phyloP scores from a whole-genome alignment of 2,329 filamentous ascomycete species.

The Phaeosphaeria sp. region DNA sequence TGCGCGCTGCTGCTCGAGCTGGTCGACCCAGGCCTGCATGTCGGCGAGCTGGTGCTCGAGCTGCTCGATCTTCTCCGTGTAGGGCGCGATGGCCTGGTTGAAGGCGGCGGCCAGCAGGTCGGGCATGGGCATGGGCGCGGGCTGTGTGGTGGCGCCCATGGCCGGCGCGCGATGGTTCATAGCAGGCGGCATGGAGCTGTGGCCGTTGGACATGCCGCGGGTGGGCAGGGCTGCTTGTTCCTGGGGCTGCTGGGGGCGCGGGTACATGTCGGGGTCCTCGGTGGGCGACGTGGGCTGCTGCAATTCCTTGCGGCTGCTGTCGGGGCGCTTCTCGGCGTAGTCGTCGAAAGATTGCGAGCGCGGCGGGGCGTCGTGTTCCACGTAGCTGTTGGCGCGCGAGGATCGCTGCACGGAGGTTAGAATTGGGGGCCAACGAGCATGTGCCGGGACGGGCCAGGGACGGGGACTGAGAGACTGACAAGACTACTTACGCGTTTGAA shows the following conservation, averaged over 20 bases:
- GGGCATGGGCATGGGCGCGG: conserved; percentile 56
- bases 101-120: conserved; percentile 61
- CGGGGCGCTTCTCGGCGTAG: conserved; percentile 49
- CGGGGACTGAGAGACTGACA: too few species aligned
- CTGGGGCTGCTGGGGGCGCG: conserved; percentile 51
- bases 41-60: conserved; percentile 60
- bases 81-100: conserved; percentile 60
- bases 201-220: conserved; percentile 25
- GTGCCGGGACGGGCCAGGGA: background rate
- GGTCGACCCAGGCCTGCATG: conserved; percentile 57
- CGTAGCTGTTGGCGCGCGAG: conserved; percentile 56
- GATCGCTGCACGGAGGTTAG: background rate
- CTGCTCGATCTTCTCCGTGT: conserved; percentile 61
- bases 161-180: conserved; percentile 33
- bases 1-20: conserved; percentile 58
- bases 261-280: conserved; percentile 52
- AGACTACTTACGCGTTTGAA: conserved; percentile 51
- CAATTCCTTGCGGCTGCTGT: conserved; percentile 47
- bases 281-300: conserved; percentile 35
- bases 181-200: conserved; percentile 30
- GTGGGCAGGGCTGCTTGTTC: conserved; percentile 40
- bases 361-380: conserved; percentile 54
- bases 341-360: conserved; percentile 51
- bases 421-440: background rate
- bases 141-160: conserved; percentile 27